Evolutionary conservation across 495 filamentous ascomycete genomes (phyloP).

Genomic region (Aspergillus baeticus): DNA sequence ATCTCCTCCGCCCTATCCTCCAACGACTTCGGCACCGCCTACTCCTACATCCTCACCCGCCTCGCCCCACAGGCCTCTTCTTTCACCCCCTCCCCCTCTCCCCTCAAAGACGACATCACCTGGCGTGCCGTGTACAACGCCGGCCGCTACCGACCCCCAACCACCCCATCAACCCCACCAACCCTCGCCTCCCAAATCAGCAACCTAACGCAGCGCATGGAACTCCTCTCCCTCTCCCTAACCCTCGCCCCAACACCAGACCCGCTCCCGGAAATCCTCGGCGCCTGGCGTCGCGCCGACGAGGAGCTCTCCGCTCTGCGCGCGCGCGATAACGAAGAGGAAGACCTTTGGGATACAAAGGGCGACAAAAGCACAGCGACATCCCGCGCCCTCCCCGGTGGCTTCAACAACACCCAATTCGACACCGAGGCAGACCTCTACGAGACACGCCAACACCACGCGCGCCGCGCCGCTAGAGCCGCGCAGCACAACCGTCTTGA

Average conservation of each 20-base stretch:
- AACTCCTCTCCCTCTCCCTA: conserved; percentile 83
- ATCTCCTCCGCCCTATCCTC: conserved; percentile 81
- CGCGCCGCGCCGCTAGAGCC: conserved; percentile 37
- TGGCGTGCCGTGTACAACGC: conserved; percentile 93
- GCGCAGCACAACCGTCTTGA: conserved; percentile 36
- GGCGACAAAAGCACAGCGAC: conserved; percentile 51
- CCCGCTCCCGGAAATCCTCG: conserved; percentile 80
- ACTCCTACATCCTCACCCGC: conserved; percentile 83
- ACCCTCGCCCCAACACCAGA: conserved; percentile 70
- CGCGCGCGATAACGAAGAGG: conserved; percentile 69
- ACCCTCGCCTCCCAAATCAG: conserved; percentile 38
- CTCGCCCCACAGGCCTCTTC: conserved; percentile 42
- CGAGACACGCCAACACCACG: conserved; percentile 40
- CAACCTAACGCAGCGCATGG: conserved; percentile 70
- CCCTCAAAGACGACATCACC: conserved; percentile 69
- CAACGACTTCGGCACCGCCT: conserved; percentile 95
- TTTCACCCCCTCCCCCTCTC: conserved; percentile 21
- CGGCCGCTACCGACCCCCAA: conserved; percentile 67
- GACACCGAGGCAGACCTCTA: conserved; percentile 48
- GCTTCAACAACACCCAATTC: conserved; percentile 45
- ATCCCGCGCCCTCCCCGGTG: conserved; percentile 62
- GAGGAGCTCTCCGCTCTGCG: conserved; percentile 73
- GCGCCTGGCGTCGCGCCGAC: conserved; percentile 81
- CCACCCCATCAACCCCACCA: conserved; percentile 21
- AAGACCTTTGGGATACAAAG: conserved; percentile 67